Conservation (phyloP, 768 basidiomycete genomes). For the Atractiella rhizophila region DNA sequence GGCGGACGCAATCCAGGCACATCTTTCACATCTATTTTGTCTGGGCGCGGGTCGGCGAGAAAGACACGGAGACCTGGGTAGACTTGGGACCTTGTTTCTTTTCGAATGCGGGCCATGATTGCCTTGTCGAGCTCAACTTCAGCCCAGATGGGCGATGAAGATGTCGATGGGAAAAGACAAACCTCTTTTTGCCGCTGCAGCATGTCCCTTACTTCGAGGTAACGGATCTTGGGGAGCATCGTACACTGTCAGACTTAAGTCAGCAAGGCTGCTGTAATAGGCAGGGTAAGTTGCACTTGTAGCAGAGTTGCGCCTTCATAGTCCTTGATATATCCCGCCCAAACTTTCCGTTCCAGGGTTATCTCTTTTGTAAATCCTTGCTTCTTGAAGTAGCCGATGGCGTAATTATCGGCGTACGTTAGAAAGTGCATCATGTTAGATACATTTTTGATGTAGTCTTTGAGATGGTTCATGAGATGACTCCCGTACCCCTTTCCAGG, state of each 20-base stretch:
- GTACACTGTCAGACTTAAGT: constrained; percentile 31
- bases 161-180: background rate
- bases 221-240: constrained; percentile 77
- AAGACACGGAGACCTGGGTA: constrained; percentile 47
- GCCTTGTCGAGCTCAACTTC: constrained; percentile 25
- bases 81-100: constrained; percentile 62
- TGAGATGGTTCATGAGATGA: constrained; percentile 96
- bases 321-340: constrained; percentile 99
- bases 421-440: constrained; percentile 80
- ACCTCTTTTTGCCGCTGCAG: constrained; percentile 56
- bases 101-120: constrained; percentile 61
- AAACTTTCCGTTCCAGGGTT: constrained; percentile 59
- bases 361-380: constrained; percentile 98
- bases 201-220: constrained; percentile 51
- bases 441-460: constrained; percentile 58
- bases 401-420: constrained; percentile 96
- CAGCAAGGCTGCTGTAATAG: background rate
- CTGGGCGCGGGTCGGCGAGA: constrained; percentile 12
- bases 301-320: constrained; percentile 98
- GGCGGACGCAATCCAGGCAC: constrained; percentile 73
- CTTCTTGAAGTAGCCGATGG: constrained; percentile 96
- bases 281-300: constrained; percentile 28
- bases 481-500: constrained; percentile 65
- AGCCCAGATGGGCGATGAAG: background rate
- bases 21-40: constrained; percentile 37